phyloP scores from a whole-genome alignment of 2,329 filamentous ascomycete species.

The Ascosphaera pollenicola region DNA sequence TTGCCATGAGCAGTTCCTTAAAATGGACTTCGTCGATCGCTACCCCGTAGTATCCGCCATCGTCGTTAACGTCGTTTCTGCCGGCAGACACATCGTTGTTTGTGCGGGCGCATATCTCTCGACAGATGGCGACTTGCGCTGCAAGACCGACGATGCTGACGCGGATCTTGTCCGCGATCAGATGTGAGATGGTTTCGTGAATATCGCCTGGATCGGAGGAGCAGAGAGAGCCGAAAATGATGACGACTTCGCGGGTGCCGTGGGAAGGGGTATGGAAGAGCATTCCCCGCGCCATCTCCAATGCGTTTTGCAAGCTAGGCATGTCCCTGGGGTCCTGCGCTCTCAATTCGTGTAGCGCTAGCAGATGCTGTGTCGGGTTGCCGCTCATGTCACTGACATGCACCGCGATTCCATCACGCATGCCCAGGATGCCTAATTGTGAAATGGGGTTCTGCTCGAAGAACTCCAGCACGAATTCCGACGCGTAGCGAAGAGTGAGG shows the following conservation, averaged over 20 bases:
- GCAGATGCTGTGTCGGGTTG: conserved; percentile 73
- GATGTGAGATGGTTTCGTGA: conserved; percentile 60
- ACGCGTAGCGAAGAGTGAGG: conserved; percentile 59
- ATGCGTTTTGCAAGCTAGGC: conserved; percentile 73
- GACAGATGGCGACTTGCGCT: conserved; percentile 79
- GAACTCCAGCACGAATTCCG: conserved; percentile 78
- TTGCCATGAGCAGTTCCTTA: conserved; percentile 65
- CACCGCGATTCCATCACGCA: conserved; percentile 77
- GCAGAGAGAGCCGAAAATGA: conserved; percentile 76
- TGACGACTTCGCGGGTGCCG: conserved; percentile 76
- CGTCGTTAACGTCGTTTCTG: conserved; percentile 11
- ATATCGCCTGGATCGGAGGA: conserved; percentile 91
- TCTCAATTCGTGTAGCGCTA: conserved; percentile 45
- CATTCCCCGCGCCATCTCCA: conserved; percentile 83
- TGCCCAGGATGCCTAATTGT: conserved; percentile 76
- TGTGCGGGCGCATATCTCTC: conserved; percentile 68
- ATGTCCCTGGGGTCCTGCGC: conserved; percentile 49
- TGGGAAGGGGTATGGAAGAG: conserved; percentile 87
- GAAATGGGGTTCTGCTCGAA: conserved; percentile 99
- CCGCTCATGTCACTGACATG: conserved; percentile 76
- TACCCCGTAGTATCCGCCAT: conserved; percentile 50
- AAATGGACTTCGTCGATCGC: conserved; percentile 76
- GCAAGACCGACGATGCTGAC: conserved; percentile 79
- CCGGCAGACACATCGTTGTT: conserved; percentile 38
- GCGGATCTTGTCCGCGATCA: conserved; percentile 64